Base-by-base conservation (phyloP, 805 yeast genomes). In the Lipomyces chichibuensis region DNA sequence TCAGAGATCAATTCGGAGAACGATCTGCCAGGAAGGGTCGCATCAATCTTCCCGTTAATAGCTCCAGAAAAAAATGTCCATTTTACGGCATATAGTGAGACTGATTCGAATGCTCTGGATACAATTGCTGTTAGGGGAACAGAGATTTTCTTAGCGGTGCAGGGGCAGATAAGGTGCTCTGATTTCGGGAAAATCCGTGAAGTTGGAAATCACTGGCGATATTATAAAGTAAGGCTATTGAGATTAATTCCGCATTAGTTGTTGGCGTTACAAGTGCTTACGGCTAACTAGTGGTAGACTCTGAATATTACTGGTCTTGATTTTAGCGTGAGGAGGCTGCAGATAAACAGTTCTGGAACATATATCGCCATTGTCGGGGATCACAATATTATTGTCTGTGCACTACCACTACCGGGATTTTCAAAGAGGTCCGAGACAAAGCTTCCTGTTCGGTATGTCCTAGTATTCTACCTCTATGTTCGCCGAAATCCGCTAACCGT, bases 291-390 rank as follows among this genome's bases (percentile, higher is more conserved):
- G 17, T 29, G 33, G 1, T 29, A 70, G 73, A 62, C 63, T 3
- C 35, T 70, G 51, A 55, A 57, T 33, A 64, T 64, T 43, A 60
- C 66, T 8, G 51, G 51, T 2, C 58, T 70, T 35, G 59, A 60
- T n/a, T 70, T 69, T 51, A 57, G 20, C 25, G 60, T 69, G n/a
- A 61, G 63, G 29, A n/a, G 49, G 27, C 52, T 70, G 53, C 56
- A 43, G 56, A 64, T 70, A 49, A 70, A 69, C 52, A 59, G 35
- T 14, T 54, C 70, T 5, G 73, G 73, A 43, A 63, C 71, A 9
- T 61, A 46, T 37, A 11, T 70, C 20, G 73, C 73, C 5, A 67
- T 70, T 33, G 37, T 70, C 32, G 73, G 73, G 9, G 68, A 69
- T 8, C 13, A n/a, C 37, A 43, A 59, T n/a, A 57, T 70, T 29